Conservation (phyloP, 805 yeast species). For the Teunomyces funiuensis region DNA sequence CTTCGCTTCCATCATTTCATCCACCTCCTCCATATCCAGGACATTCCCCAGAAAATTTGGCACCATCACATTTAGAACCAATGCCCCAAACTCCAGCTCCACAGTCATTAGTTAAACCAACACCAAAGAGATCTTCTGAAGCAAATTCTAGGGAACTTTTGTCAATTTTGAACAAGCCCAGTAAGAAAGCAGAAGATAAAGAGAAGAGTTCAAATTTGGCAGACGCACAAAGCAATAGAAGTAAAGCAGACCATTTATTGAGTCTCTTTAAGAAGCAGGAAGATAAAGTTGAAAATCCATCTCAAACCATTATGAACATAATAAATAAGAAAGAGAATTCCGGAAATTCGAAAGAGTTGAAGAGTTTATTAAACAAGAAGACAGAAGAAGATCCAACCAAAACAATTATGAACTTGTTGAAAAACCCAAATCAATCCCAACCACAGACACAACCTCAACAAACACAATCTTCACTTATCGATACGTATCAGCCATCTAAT, state of each 20-base stretch:
- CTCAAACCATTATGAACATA: conserved; percentile 8
- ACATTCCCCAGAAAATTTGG: not conserved
- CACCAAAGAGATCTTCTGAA: conserved; percentile 29
- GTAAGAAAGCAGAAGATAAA: conserved; percentile 10
- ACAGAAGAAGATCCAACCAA: conserved; percentile 46
- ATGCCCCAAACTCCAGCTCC: conserved; percentile 14
- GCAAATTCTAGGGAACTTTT: conserved; percentile 44
- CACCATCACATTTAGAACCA: not conserved
- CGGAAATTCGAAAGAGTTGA: conserved; percentile 32
- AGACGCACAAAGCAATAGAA: conserved; percentile 24
- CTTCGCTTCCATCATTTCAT: conserved; percentile 4
- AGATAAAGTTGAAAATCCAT: not conserved
- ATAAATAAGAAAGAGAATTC: conserved; percentile 9
- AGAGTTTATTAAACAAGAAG: conserved; percentile 55
- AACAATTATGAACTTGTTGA: not conserved
- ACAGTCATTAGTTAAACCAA: conserved; percentile 40
- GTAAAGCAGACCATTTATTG: conserved; percentile 32
- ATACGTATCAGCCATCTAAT: conserved; percentile 21
- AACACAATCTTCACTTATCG: not conserved
- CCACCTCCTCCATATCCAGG: conserved; percentile 1
- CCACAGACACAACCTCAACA: not conserved
- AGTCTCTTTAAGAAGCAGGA: conserved; percentile 25
- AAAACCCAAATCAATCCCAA: not conserved
- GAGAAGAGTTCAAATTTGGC: conserved; percentile 7
- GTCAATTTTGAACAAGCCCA: conserved; percentile 37